Conservation (phyloP, 805 yeast genomes). For the Saccharomycopsis sp. region DNA sequence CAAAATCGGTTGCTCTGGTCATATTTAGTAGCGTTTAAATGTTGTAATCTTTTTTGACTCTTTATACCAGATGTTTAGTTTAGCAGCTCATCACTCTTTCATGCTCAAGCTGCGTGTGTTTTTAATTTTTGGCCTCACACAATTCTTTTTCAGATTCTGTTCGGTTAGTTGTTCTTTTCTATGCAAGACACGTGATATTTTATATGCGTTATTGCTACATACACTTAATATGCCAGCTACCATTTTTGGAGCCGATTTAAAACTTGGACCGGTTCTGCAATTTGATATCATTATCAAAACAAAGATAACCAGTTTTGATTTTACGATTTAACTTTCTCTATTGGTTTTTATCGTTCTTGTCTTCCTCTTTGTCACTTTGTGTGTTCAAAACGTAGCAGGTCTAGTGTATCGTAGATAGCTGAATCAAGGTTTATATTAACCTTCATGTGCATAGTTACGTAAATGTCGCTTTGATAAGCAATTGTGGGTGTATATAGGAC, state of each 20-base stretch:
- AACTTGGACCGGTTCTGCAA: background rate
- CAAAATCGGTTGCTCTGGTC: constrained; percentile 66
- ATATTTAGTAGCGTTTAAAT: constrained; percentile 26
- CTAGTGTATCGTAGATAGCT: no score
- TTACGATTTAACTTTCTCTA: background rate
- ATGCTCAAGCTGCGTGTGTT: no score
- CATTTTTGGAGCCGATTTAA: background rate
- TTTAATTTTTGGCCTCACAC: no score
- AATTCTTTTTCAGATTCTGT: background rate
- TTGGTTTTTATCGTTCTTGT: background rate
- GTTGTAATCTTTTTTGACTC: no score
- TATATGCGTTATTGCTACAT: background rate
- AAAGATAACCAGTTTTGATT: background rate
- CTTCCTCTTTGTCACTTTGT: no score
- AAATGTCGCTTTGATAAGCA: background rate
- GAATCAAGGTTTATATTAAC: background rate
- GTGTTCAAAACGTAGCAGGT: no score
- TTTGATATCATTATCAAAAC: background rate
- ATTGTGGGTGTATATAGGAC: background rate
- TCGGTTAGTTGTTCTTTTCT: background rate
- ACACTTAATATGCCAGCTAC: background rate
- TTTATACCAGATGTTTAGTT: no score
- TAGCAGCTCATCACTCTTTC: no score
- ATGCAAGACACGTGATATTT: background rate
- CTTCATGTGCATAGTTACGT: no score